Evolutionary conservation across 805 yeast species (phyloP), one percentile per base, ranked within the genome.

Genomic region (Sungouiella blattae): DNA sequence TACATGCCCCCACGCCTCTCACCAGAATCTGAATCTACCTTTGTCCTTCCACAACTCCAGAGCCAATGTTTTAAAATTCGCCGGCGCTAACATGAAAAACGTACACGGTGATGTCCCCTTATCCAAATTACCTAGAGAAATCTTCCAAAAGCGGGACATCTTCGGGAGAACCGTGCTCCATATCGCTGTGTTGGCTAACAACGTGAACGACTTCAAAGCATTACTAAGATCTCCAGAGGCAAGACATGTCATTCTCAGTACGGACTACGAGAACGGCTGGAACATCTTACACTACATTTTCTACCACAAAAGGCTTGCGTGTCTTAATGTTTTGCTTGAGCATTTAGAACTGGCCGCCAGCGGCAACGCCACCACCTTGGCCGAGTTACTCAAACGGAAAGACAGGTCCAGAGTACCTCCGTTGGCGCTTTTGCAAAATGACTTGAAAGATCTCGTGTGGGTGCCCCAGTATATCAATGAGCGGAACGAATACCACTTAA

Each of bases 211-310:
- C 17, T 58, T 84, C 12, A 49, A 58, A 6, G 62, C 62, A 15
- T 44, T 83, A 6, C 55, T 83, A 26, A 67, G 64, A 34, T 71
- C 73, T 42, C 67, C 71, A 6, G 68, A 71, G 12, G 50, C 74
- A 15, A 77, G 78, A 32, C 31, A 36, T n/a, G 40, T 62, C 2
- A 26, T 68, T 35, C 46, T 70, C 2, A 47, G 60, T 0, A 58
- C 66, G 2, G 96, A 89, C 55, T 64, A 64, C 34, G 96, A 88
- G 57, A 86, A 77, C 52, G 83, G 87, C 2, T 88, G 94, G 83
- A 83, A 85, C 28, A 77, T 87, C 17, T 64, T 89, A 18, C 96
- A 89, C 56, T 74, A 78, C 40, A 77, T 87, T 4, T 61, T 84
- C 11, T 75, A 67, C 44, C 61, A 73, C 42, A 83, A 78, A 22